Evolutionary conservation across 345 rosid species (phyloP).

Genomic region (Leavenworthia alabamica): DNA sequence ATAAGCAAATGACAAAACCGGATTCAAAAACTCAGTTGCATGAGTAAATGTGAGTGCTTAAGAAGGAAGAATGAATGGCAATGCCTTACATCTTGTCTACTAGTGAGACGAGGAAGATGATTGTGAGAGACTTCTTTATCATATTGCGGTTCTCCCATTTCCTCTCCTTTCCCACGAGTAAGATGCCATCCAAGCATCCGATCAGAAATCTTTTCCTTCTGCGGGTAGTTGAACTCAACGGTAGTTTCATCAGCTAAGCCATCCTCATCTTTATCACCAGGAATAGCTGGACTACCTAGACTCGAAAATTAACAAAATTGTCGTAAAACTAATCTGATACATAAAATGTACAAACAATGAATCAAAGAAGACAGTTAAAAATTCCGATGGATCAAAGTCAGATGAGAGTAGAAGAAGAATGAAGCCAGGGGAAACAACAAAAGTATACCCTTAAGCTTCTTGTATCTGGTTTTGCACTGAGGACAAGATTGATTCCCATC

Average conservation of each 20-base stretch:
- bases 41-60: background rate
- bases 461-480: slow-evolving; percentile 94
- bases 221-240: slow-evolving; percentile 56
- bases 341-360: background rate
- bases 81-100: slow-evolving; percentile 67
- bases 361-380: background rate
- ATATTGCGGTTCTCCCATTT: slow-evolving; percentile 57
- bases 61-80: background rate
- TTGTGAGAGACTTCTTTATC: slow-evolving; percentile 81
- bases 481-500: slow-evolving; percentile 93
- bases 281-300: slow-evolving; percentile 89
- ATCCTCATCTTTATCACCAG: slow-evolving; percentile 71
- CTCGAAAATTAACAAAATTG: too few species aligned
- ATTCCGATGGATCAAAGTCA: background rate
- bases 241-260: slow-evolving; percentile 49
- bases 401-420: too few species aligned
- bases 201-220: slow-evolving; percentile 66
- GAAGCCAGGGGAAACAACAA: too few species aligned
- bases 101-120: slow-evolving; percentile 72
- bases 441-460: slow-evolving; percentile 64
- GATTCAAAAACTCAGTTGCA: background rate
- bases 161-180: slow-evolving; percentile 65
- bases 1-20: slow-evolving; percentile 1
- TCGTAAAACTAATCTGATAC: too few species aligned
- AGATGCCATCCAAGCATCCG: slow-evolving; percentile 90